Percentiles rank a stretch among this genome's conserved stretches.
These are phyloP conservation scores for Kurtzmaniella quercitrusa DNA, from an alignment of 1,139 yeast species.

Conservation along the genomic window DNA sequence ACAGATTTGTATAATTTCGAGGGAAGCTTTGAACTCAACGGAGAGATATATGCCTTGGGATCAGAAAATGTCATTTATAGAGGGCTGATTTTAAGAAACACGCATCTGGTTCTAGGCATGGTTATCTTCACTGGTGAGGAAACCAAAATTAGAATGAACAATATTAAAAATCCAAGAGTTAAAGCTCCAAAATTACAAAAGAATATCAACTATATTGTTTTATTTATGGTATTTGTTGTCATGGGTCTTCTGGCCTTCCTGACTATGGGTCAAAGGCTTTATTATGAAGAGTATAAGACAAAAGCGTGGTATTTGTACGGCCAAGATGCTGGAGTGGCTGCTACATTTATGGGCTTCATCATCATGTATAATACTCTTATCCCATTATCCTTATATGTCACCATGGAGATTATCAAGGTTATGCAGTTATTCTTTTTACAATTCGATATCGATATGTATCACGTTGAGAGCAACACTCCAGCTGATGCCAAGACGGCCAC, in stretches of 20 bases:
- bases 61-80: constrained; percentile 81
- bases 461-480: constrained; percentile 77
- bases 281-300: constrained; percentile 37
- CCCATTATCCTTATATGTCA: constrained; percentile 90
- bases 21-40: constrained; percentile 41
- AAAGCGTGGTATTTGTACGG: constrained; percentile 72
- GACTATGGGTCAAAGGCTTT: constrained; percentile 69
- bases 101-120: constrained; percentile 66
- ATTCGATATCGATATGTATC: constrained; percentile 93
- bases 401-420: constrained; percentile 92
- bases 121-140: constrained; percentile 95
- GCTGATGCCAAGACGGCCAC: constrained; percentile 96
- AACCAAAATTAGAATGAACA: constrained; percentile 93
- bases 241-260: constrained; percentile 72
- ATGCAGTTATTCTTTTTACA: constrained; percentile 79
- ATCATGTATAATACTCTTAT: constrained; percentile 97
- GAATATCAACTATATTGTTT: constrained; percentile 76
- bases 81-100: constrained; percentile 85
- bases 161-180: constrained; percentile 80
- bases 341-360: constrained; percentile 90
- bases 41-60: constrained; percentile 54
- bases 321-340: constrained; percentile 81
- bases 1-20: constrained; percentile 87
- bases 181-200: constrained; percentile 91
- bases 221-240: constrained; percentile 85